These are phyloP conservation scores for Penstemon davidsonii DNA, from an alignment of 257 asterid genomes.

Conservation along the genomic window DNA sequence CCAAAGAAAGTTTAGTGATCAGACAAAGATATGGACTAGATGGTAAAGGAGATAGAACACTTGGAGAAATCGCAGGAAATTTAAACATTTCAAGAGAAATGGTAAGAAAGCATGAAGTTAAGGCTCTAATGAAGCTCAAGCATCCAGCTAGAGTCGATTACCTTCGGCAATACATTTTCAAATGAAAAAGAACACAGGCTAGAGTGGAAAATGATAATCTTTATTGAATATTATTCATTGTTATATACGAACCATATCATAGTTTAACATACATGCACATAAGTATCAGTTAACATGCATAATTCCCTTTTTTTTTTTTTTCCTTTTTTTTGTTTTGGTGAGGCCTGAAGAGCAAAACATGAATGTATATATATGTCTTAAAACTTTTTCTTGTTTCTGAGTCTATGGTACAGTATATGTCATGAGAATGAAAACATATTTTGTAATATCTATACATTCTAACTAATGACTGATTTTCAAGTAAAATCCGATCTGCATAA, in stretches of 20 bases:
- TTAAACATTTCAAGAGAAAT: conserved; percentile 88
- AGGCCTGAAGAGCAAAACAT: conserved; percentile 26
- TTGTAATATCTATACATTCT: too few species aligned
- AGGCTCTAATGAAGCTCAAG: conserved; percentile 98
- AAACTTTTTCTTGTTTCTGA: too few species aligned
- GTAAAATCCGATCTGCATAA: too few species aligned
- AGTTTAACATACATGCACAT: conserved; percentile 27
- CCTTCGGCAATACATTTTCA: conserved; percentile 66
- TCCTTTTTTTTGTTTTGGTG: too few species aligned
- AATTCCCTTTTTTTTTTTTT: background rate
- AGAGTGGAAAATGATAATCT: conserved; percentile 25
- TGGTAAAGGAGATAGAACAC: conserved; percentile 87
- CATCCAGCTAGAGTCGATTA: conserved; percentile 88
- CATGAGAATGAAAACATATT: too few species aligned
- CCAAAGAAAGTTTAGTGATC: conserved; percentile 91
- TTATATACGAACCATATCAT: background rate
- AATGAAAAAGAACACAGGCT: conserved; percentile 33
- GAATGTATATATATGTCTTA: conserved; percentile 9
- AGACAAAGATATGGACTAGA: conserved; percentile 96
- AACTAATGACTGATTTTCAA: too few species aligned
- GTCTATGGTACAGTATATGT: too few species aligned
- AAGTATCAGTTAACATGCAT: conserved; percentile 26
- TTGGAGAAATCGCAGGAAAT: conserved; percentile 95
- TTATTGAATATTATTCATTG: conserved; percentile 29
- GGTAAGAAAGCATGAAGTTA: conserved; percentile 91